These are phyloP conservation scores for Globisporangium apiculatum DNA, from an alignment of 352 stramenopile genomes.

Conservation along the genomic window DNA sequence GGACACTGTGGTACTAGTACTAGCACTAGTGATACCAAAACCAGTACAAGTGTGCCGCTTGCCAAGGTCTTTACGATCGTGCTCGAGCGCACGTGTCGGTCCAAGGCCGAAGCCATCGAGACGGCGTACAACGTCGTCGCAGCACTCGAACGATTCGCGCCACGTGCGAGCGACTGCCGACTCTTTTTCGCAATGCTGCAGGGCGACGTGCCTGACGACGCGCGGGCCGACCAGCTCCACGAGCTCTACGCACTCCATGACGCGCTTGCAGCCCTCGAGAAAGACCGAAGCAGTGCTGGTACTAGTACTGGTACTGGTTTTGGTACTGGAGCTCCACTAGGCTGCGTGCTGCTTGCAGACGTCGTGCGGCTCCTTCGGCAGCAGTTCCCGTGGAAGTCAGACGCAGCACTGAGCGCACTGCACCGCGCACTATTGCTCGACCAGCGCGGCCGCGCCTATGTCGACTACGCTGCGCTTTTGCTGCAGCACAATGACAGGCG, in stretches of 20 bases:
- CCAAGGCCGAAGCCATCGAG: constrained; percentile 35
- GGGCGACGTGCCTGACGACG: constrained; percentile 36
- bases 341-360: constrained; percentile 32
- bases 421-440: constrained; percentile 41
- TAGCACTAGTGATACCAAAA: too few species aligned
- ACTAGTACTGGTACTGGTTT: background rate
- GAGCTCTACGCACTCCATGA: constrained; percentile 45
- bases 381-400: constrained; percentile 59
- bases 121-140: constrained; percentile 52
- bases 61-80: constrained; percentile 28
- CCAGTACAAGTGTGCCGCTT: constrained; percentile 13
- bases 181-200: constrained; percentile 47
- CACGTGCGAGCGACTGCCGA: constrained; percentile 36
- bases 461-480: constrained; percentile 43
- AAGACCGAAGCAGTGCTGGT: constrained; percentile 28
- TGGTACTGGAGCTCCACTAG: constrained; percentile 3
- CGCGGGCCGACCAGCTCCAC: constrained; percentile 29
- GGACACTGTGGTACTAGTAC: constrained; percentile 5
- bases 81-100: constrained; percentile 26
- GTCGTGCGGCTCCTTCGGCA: constrained; percentile 37
- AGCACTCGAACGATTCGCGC: constrained; percentile 33
- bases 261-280: constrained; percentile 35
- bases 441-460: constrained; percentile 19
- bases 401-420: constrained; percentile 29
- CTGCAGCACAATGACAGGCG: constrained; percentile 18